Conservation (phyloP, 31 red algal species). For the Endocladia muricata region DNA sequence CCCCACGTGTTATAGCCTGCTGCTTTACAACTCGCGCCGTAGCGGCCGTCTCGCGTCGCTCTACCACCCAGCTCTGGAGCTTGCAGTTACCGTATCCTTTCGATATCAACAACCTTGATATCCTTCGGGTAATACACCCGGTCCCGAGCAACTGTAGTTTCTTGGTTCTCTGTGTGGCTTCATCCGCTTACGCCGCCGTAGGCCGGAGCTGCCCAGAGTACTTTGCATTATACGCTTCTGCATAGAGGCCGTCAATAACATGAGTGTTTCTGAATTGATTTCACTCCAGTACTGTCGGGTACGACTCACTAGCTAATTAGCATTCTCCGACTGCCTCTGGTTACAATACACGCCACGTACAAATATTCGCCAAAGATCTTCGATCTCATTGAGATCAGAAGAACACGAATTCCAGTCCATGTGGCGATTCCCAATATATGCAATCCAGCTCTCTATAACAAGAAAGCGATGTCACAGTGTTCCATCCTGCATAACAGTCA, state of each 20-base stretch:
- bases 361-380: neutral
- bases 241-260: neutral
- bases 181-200: too few species aligned
- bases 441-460: neutral
- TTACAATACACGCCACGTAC: neutral
- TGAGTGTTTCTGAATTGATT: neutral
- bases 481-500: conserved; percentile 2
- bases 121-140: too few species aligned
- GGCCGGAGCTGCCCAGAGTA: too few species aligned
- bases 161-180: too few species aligned
- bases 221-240: too few species aligned
- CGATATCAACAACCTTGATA: too few species aligned
- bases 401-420: neutral
- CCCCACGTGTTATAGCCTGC: too few species aligned
- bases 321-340: neutral
- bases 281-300: neutral
- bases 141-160: too few species aligned
- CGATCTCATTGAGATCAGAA: neutral
- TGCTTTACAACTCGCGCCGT: too few species aligned
- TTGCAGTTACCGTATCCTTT: too few species aligned
- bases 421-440: neutral
- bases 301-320: neutral
- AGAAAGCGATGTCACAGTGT: neutral
- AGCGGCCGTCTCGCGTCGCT: too few species aligned
- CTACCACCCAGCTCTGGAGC: too few species aligned